A percentile compares a stretch with the other conserved stretches of the same genome.
Conservation (phyloP, 1,284 basidiomycete species). For the Ustilago trichophora region DNA sequence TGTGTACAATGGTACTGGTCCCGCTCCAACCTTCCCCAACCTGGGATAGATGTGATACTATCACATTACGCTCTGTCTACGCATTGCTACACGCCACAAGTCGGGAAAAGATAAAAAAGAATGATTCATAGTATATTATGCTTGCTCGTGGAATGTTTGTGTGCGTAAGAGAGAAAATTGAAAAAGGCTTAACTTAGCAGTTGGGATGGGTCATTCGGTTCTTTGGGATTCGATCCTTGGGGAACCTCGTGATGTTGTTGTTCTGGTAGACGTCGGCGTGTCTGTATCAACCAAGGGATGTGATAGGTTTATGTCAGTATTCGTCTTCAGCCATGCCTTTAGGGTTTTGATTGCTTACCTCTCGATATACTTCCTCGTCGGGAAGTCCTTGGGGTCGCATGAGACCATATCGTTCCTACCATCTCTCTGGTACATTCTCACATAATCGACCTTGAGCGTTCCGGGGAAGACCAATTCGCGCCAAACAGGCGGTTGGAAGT, state of each 20-base stretch:
- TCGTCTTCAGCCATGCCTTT: no score
- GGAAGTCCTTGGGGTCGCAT: slow-evolving; percentile 54
- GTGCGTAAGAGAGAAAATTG: no score
- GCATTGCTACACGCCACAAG: no score
- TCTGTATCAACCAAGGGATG: no score
- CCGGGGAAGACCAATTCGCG: slow-evolving; percentile 29
- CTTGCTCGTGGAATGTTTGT: no score
- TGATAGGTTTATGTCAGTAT: no score
- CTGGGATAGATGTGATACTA: slow-evolving; percentile 11
- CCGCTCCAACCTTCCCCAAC: slow-evolving; percentile 16
- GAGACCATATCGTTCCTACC: slow-evolving; percentile 15
- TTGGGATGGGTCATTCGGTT: slow-evolving; percentile 24
- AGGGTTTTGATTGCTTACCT: no score
- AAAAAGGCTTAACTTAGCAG: no score
- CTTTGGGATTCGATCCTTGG: slow-evolving; percentile 47
- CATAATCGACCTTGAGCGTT: slow-evolving; percentile 44
- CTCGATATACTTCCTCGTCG: slow-evolving; percentile 57
- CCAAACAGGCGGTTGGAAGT: slow-evolving; percentile 54
- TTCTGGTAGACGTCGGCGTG: slow-evolving; percentile 58
- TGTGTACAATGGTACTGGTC: slow-evolving; percentile 27
- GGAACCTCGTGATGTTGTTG: slow-evolving; percentile 54
- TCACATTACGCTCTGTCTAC: no score
- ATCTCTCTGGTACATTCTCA: slow-evolving; percentile 53
- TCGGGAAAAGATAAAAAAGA: no score
- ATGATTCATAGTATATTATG: no score